These are phyloP conservation scores for Dillenia turbinata DNA, from an alignment of 164 flowering plant species.

Conservation along the genomic window DNA sequence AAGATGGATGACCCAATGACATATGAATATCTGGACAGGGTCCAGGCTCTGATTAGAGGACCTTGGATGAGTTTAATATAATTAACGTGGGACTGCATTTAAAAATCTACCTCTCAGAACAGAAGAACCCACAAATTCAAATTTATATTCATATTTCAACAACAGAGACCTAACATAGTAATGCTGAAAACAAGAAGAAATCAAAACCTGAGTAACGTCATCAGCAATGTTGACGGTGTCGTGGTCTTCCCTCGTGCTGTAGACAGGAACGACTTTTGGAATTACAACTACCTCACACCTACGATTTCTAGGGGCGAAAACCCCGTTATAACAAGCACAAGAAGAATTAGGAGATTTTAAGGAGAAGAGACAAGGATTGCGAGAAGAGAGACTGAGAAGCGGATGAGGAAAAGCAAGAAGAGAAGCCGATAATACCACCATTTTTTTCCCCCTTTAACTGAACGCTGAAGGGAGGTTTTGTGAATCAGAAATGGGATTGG, in stretches of 20 bases:
- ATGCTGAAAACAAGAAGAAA: neutral
- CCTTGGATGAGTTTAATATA: no score
- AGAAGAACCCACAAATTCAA: no score
- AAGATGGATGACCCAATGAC: no score
- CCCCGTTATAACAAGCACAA: conserved; percentile 2
- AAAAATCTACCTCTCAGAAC: no score
- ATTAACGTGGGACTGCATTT: no score
- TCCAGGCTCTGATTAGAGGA: no score
- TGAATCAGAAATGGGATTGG: no score
- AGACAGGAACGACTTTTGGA: conserved; percentile 16
- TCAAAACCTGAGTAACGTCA: conserved; percentile 65
- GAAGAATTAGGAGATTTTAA: conserved; percentile 3
- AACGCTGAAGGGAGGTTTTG: no score
- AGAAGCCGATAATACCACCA: conserved; percentile 20
- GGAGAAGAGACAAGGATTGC: conserved; percentile 6
- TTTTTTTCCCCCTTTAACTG: conserved; percentile 9
- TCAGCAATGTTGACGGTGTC: conserved; percentile 73
- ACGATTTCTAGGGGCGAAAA: conserved; percentile 1
- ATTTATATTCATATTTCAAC: no score
- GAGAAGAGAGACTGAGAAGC: conserved; percentile 6
- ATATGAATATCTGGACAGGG: no score
- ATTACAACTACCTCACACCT: conserved; percentile 1
- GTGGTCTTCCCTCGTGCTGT: conserved; percentile 13
- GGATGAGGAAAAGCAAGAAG: conserved; percentile 15
- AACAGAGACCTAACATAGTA: no score